Conservation (phyloP, 2,329 filamentous ascomycete species). For the Aspergillus transmontanensis region DNA sequence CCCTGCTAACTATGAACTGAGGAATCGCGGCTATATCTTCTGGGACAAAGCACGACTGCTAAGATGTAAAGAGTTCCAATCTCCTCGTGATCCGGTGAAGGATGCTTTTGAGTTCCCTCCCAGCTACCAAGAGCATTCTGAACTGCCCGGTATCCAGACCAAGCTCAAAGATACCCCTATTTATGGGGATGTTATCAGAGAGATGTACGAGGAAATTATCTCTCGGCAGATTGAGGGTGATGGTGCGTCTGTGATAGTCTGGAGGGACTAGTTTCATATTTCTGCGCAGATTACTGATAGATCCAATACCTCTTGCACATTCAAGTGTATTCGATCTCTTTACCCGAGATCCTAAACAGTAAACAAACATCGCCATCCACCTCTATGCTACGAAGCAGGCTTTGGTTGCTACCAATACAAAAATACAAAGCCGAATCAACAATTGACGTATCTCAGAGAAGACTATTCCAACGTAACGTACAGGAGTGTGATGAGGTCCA, state of each 20-base stretch:
- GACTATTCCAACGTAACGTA: too few relatives aligned
- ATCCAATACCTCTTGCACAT: too few relatives aligned
- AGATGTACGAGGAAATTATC: background rate
- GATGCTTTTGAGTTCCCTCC: background rate
- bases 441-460: rapidly evolving
- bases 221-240: rapidly evolving
- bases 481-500: too few relatives aligned
- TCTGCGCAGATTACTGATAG: too few relatives aligned
- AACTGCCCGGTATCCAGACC: background rate
- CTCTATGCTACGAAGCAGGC: too few relatives aligned
- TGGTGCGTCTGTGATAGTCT: background rate
- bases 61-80: background rate
- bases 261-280: background rate
- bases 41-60: background rate
- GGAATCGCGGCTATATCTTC: background rate
- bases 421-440: too few relatives aligned
- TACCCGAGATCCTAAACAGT: too few relatives aligned
- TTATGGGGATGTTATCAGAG: rapidly evolving
- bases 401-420: too few relatives aligned
- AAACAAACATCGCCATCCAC: too few relatives aligned
- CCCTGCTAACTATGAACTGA: background rate
- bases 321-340: too few relatives aligned
- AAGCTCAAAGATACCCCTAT: background rate
- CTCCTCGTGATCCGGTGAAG: background rate
- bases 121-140: background rate